phyloP scores from a whole-genome alignment of 2,329 filamentous ascomycete species.

The Chrysosporium keratinophilum region DNA sequence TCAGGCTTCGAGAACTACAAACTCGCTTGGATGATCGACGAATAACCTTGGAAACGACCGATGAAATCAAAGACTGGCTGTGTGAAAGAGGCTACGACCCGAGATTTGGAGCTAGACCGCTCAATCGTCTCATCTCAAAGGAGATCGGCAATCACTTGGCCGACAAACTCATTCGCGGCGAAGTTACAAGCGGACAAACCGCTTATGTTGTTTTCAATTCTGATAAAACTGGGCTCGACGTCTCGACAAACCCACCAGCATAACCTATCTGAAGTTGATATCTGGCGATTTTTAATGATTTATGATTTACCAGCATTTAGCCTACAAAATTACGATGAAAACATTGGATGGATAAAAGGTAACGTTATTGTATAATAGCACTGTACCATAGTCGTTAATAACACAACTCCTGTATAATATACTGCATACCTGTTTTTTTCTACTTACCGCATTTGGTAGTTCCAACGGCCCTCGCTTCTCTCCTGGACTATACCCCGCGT shows the following conservation, averaged over 20 bases:
- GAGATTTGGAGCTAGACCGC: constrained; percentile 76
- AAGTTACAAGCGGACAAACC: constrained; percentile 63
- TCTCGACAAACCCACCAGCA: constrained; percentile 25
- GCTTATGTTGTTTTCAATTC: constrained; percentile 60
- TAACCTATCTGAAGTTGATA: background rate
- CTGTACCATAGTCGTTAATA: constrained; percentile 5
- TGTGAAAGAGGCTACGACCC: constrained; percentile 85
- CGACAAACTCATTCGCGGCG: constrained; percentile 80
- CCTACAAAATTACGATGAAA: background rate
- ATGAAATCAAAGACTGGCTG: constrained; percentile 72
- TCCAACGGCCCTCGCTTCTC: background rate
- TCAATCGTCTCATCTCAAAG: constrained; percentile 82
- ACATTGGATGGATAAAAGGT: constrained; percentile 2
- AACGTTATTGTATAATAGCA: constrained; percentile 3
- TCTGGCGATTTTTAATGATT: background rate
- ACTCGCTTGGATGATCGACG: constrained; percentile 71
- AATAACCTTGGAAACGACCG: constrained; percentile 62
- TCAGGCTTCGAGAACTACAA: constrained; percentile 77
- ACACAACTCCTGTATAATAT: constrained; percentile 3
- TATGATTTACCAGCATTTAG: background rate
- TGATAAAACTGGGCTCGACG: constrained; percentile 49
- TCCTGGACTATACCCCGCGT: background rate
- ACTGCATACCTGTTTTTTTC: background rate
- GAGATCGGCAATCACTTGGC: constrained; percentile 83
- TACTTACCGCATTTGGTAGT: constrained; percentile 6